These are phyloP conservation scores for Benincasa hispida DNA, from an alignment of 306 rosid genomes.

Conservation along the genomic window DNA sequence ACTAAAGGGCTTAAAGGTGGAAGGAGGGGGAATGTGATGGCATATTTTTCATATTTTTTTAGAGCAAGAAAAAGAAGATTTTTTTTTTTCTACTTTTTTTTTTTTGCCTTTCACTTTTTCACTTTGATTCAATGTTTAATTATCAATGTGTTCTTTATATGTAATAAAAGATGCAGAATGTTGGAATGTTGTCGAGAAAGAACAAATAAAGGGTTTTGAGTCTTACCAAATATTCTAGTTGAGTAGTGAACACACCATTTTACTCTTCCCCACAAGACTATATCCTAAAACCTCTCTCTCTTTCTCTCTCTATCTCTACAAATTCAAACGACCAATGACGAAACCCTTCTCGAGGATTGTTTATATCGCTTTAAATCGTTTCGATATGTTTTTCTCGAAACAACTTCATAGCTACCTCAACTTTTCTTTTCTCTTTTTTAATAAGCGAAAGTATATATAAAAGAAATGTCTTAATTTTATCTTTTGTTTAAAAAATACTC, in stretches of 20 bases:
- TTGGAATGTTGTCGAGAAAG: conserved; percentile 12
- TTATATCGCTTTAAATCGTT: neutral
- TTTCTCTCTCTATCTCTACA: neutral
- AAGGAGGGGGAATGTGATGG: conserved; percentile 3
- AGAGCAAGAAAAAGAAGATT: conserved; percentile 7
- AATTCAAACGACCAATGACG: neutral
- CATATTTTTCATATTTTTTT: neutral
- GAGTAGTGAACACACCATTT: conserved; percentile 47
- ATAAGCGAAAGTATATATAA: neutral
- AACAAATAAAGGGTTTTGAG: conserved; percentile 9
- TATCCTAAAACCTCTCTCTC: neutral
- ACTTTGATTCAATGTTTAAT: conserved; percentile 11
- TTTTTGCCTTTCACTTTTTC: neutral
- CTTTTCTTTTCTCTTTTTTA: neutral
- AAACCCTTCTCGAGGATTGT: neutral
- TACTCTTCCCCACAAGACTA: conserved; percentile 28
- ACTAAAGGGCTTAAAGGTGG: conserved; percentile 30
- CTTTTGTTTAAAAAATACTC: no score
- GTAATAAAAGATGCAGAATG: conserved; percentile 9
- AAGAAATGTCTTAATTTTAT: no score
- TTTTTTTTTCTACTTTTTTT: neutral
- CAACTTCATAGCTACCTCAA: neutral
- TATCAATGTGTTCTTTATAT: conserved; percentile 8
- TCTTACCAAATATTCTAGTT: conserved; percentile 50
- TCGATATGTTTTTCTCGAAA: neutral